Percentiles rank a stretch among this genome's conserved stretches.
phyloP scores from a whole-genome alignment of 129 eudicot genomes.

The Tanacetum coccineum region DNA sequence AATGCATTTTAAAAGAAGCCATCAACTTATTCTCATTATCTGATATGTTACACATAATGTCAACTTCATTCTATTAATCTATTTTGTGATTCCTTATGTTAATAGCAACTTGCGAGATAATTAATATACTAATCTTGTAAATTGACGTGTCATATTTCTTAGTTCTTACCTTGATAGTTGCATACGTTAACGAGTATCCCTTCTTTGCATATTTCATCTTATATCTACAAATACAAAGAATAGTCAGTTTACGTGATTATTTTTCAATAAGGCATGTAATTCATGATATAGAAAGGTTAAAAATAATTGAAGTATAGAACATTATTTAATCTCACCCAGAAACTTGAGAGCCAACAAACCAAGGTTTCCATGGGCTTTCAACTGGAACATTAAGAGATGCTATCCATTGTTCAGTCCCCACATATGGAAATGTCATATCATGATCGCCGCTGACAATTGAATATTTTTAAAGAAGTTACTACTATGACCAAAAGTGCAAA shows the following conservation, averaged over 20 bases:
- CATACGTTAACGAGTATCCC: slow-evolving; percentile 9
- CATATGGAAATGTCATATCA: slow-evolving; percentile 31
- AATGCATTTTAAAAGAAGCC: neutral
- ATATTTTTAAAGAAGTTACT: neutral
- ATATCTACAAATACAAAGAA: slow-evolving; percentile 5
- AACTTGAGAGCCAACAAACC: slow-evolving; percentile 25
- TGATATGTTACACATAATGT: neutral
- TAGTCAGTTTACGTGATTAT: neutral
- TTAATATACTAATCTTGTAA: too few relatives aligned
- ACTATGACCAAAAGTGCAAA: too few relatives aligned
- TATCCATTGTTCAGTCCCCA: slow-evolving; percentile 29
- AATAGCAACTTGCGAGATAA: too few relatives aligned
- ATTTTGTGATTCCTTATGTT: too few relatives aligned
- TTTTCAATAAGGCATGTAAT: neutral
- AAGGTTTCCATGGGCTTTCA: slow-evolving; percentile 24
- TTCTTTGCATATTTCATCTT: neutral
- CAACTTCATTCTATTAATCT: too few relatives aligned
- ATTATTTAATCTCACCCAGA: slow-evolving; percentile 23
- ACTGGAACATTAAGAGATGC: slow-evolving; percentile 18
- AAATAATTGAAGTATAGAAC: too few relatives aligned
- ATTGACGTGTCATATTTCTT: too few relatives aligned
- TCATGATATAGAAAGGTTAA: neutral
- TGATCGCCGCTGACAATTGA: slow-evolving; percentile 31
- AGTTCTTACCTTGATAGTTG: slow-evolving; percentile 20
- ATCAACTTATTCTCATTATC: neutral